Evolutionary conservation across 371 early-diverging fungal genomes (phyloP), one percentile per base, ranked within the genome.

Genomic region (Dinochytrium kinnereticum): DNA sequence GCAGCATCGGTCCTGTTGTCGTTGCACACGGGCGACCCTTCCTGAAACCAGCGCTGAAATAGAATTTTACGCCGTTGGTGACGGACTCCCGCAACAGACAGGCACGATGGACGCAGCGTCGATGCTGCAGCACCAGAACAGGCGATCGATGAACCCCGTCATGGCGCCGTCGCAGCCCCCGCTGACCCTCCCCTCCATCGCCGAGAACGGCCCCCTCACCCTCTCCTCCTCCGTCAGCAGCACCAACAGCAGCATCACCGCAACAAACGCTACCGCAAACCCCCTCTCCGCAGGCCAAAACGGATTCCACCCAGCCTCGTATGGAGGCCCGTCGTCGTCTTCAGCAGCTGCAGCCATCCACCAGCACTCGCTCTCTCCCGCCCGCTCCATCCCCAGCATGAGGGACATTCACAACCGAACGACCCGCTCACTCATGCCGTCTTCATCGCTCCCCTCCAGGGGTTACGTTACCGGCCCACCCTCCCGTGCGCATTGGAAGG

Each of bases 401-500:
- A 61, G 64, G 34, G 55, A 61, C 7, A 61, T n/a, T n/a, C n/a
- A 17, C 64, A 38, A 33, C 34, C 24, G 64, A 13, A 34, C 13
- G 5, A 34, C 2, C 34, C 24, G 38, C 21, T 17, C 24, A 26
- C 15, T 31, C 15, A 38, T 61, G 64, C 36, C 64, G n/a, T n/a
- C n/a, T 31, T 61, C 64, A 24, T 31, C 33, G 3, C 28, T 61
- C 10, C 64, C 64, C 5, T 21, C 34, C 13, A 61, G 64, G 24
- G 64, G 61, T 28, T 69, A 59, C 36, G 69, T 69, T 15, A 69
- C 59, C 30, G 73, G 73, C 19, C 71, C 70, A n/a, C 77, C 77
- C 0, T 51, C 73, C 36, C 67, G 77, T 26, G 40, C 51, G 21
- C 77, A 77, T 59, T 77, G 77, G 77, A 73, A 72, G 73, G 73